These are phyloP conservation scores for Eremothecium cymbalariae DNA, from an alignment of 1,139 yeast genomes.

Conservation along the genomic window DNA sequence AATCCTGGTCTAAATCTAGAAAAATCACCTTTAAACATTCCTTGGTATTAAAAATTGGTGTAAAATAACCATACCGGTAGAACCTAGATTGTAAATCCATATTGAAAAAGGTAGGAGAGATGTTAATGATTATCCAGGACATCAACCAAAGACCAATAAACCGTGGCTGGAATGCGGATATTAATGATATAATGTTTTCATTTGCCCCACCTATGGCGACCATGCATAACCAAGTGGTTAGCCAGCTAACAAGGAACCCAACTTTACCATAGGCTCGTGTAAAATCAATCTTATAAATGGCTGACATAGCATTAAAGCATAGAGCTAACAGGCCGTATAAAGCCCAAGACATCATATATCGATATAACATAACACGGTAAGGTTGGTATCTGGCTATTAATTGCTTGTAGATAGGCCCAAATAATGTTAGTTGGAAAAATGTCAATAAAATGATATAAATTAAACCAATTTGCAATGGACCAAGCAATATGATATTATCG, in stretches of 20 bases:
- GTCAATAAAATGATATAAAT: conserved; percentile 68
- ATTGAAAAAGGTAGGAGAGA: conserved; percentile 56
- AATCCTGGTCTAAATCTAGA: conserved; percentile 47
- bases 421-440: conserved; percentile 51
- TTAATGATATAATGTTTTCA: conserved; percentile 46
- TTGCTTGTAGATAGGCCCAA: conserved; percentile 44
- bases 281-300: conserved; percentile 51
- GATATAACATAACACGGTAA: conserved; percentile 41
- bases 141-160: conserved; percentile 55
- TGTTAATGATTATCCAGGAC: conserved; percentile 50
- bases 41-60: conserved; percentile 56
- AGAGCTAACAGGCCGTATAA: conserved; percentile 47
- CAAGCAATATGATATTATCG: conserved; percentile 43
- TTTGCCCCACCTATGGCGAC: conserved; percentile 53
- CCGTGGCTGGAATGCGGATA: conserved; percentile 42
- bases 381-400: conserved; percentile 41
- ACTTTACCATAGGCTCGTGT: conserved; percentile 46
- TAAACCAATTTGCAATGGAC: conserved; percentile 68
- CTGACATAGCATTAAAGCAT: conserved; percentile 49
- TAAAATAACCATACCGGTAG: conserved; percentile 55
- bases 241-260: conserved; percentile 62
- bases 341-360: conserved; percentile 41
- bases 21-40: conserved; percentile 51
- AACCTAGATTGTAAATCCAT: conserved; percentile 45
- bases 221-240: conserved; percentile 50